phyloP scores from a whole-genome alignment of 148 eudicot species.

The Spergularia marina region DNA sequence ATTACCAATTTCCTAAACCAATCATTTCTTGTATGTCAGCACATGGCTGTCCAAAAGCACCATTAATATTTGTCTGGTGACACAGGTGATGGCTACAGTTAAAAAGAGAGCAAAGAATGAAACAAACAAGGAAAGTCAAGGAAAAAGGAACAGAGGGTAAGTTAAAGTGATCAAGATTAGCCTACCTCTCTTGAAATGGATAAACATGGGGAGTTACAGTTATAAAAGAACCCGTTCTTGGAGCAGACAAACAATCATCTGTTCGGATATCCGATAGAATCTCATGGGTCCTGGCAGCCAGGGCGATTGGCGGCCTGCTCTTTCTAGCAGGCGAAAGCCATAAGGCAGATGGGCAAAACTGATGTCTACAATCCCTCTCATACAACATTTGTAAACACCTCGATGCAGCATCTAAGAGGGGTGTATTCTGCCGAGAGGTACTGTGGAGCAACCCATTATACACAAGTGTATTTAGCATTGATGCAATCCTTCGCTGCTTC shows the following conservation, averaged over 20 bases:
- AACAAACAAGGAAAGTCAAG: neutral
- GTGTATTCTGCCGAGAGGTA: conserved; percentile 35
- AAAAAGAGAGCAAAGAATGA: neutral
- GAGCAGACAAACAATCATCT: conserved; percentile 45
- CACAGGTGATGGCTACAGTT: conserved; percentile 3
- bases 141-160: neutral
- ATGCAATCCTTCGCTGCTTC: conserved; percentile 82
- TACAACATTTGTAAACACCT: conserved; percentile 88
- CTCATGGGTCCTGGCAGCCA: conserved; percentile 93
- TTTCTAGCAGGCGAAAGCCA: conserved; percentile 90
- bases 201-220: conserved; percentile 81
- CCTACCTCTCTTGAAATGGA: conserved; percentile 95
- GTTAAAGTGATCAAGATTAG: conserved; percentile 3
- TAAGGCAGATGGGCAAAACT: conserved; percentile 77
- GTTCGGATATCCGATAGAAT: conserved; percentile 50
- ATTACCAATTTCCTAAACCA: too few species aligned
- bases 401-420: conserved; percentile 69
- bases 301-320: conserved; percentile 83
- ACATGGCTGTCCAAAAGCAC: neutral
- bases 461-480: conserved; percentile 82
- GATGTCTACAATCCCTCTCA: conserved; percentile 95
- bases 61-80: neutral
- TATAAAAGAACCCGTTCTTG: conserved; percentile 66
- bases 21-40: too few species aligned
- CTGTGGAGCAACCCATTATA: conserved; percentile 65